Evolutionary conservation across 78 protist genomes (phyloP), one percentile per base, ranked within the genome.

Genomic region (Speleostelium caveatum): DNA sequence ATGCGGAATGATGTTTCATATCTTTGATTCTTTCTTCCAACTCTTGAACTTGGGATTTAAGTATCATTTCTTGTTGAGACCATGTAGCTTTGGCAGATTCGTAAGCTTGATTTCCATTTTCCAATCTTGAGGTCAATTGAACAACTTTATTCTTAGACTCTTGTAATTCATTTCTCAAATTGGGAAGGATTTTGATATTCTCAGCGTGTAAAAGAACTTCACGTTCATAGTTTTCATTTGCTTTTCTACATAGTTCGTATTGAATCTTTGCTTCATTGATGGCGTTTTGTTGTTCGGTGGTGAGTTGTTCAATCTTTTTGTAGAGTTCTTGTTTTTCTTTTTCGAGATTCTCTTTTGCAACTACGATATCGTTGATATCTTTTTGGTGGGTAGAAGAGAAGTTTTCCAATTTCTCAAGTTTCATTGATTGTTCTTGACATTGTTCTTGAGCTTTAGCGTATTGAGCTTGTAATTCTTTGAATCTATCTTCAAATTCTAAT

Each of bases 201-300:
- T 68, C 71, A 22, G 91, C 91, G 6, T 83, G 91, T 16, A 69
- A 38, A 0, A 53, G 42, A 32, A 83, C 62, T 10, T 83, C 72
- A 30, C 91, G 51, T 51, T 83, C 91, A 45, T 83, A 83, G 63
- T 83, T 83, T 45, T 83, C 79, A 24, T 74, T 83, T 2, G 91
- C 91, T 3, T 71, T 49, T 45, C 61, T 59, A 42, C 66, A 69
- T 26, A 67, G 58, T 30, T 60, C 58, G 16, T 69, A 35, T 60
- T 83, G 91, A 19, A 83, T 32, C 33, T 38, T 41, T 4, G 80
- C 58, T 45, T 83, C 91, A 1, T 83, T 39, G 41, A 83, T 26
- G 14, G 91, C 79, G 3, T 24, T 22, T 33, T 83, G 38, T 41
- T 69, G 91, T 16, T 59, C 91, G 3, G 19, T 36, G 3, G 74